Evolutionary conservation across 2,329 filamentous ascomycete genomes (phyloP), one percentile per base, ranked within the genome.

Genomic region (Nothophaeocryptopus gaeumannii): DNA sequence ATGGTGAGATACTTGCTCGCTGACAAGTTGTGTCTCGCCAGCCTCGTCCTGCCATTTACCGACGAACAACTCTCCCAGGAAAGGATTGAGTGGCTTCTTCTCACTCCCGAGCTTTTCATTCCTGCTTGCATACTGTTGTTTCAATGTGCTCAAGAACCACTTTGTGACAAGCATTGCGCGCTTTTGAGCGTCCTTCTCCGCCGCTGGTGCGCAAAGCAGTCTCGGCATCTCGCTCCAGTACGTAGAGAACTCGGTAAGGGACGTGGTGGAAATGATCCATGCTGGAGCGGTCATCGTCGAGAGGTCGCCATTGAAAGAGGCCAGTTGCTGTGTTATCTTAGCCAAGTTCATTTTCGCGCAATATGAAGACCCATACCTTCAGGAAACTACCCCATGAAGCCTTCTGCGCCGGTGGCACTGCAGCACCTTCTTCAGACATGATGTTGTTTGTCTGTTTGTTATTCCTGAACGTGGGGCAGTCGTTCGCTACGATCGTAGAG

Each of bases 21-120:
- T 95, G 63, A 96, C 80, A 58, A 99, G 79, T 61, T 86, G 82
- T 26, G 93, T 97, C 40, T 84, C 86, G 50, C 92, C 92, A 45
- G 83, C 82, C 39, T 82, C 79, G 65, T 95, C 88, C 51, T 86
- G 82, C 93, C 93, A 99, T 63, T 84, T 86, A 16, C 92, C 93
- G 26, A 97, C 72, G 73, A 96, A 97, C 31, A 97, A 80, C 75
- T 99, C 92, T 49, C 92, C 92, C 32, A 99, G 74, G 73, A 99
- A 97, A 0, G 93, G 93, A 67, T 99, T 97, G 52, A 99, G 74
- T 2, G 92, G 92, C 77, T 97, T 99, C 83, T 97, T 97, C 78
- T 96, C 92, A 65, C 89, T 93, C 42, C 89, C 90, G 57, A 84
- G 72, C 68, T 84, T 84, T 68, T 96, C 91, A 67, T 88, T 95